Evolutionary conservation across 148 eudicot species (phyloP).

Genomic region (Camellia sinensis): DNA sequence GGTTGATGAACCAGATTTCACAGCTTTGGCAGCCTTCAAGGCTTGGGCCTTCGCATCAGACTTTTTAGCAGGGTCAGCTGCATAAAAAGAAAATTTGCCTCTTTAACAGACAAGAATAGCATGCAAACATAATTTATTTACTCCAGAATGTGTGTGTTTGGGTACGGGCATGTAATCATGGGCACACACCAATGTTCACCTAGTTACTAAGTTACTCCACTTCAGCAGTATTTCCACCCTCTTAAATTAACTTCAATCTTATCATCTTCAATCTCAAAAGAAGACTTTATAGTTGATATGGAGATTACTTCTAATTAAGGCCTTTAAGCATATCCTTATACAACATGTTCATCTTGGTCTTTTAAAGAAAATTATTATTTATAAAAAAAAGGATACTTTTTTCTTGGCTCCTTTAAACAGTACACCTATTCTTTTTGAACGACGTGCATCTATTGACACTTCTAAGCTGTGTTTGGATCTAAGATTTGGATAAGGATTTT

Average conservation of each 20-base stretch:
- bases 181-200: not conserved
- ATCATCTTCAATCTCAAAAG: not conserved
- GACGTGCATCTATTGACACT: no score
- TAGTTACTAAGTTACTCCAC: not conserved
- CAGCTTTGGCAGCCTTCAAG: conserved; percentile 82
- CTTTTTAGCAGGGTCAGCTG: conserved; percentile 30
- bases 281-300: not conserved
- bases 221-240: not conserved
- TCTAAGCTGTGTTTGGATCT: no score
- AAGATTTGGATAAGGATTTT: no score
- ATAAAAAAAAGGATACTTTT: not conserved
- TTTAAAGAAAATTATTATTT: not conserved
- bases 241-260: not conserved
- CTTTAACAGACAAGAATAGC: not conserved
- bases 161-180: not conserved
- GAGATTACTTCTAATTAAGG: not conserved
- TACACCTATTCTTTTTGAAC: not conserved
- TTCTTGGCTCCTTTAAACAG: not conserved
- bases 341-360: not conserved
- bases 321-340: not conserved
- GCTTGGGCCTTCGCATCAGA: conserved; percentile 51
- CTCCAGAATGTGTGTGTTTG: no score
- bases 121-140: not conserved
- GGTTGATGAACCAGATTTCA: conserved; percentile 57
- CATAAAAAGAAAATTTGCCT: not conserved